A percentile compares a stretch with the other conserved stretches of the same genome.
phyloP scores from a whole-genome alignment of 2,329 filamentous ascomycete genomes.

The Nemania serpens region DNA sequence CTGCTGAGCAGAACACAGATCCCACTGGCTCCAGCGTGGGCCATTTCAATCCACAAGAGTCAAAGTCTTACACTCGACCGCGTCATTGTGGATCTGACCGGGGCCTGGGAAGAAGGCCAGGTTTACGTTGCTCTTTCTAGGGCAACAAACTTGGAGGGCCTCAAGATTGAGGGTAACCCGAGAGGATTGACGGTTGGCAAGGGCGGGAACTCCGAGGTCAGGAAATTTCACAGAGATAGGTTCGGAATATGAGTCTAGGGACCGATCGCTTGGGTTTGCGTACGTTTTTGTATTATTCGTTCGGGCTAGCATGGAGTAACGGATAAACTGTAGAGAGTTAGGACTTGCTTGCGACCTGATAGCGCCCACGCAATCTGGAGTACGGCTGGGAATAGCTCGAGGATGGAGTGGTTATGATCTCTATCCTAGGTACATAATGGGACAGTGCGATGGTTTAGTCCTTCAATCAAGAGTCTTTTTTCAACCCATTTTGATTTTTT shows the following conservation, averaged over 20 bases:
- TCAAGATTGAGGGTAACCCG: constrained; percentile 47
- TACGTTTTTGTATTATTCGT: not conserved
- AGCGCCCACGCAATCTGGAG: not conserved
- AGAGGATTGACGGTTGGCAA: constrained; percentile 37
- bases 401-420: not conserved
- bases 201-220: constrained; percentile 43
- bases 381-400: not conserved
- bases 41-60: constrained; percentile 66
- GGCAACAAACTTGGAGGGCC: constrained; percentile 55
- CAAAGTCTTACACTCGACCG: constrained; percentile 66
- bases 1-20: constrained; percentile 63
- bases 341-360: not conserved
- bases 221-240: constrained; percentile 42
- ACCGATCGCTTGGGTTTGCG: not conserved
- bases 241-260: constrained; percentile 35
- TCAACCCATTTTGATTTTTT: too few species aligned
- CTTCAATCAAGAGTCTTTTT: too few species aligned
- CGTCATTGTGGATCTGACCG: constrained; percentile 58
- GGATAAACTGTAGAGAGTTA: not conserved
- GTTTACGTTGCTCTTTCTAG: constrained; percentile 67
- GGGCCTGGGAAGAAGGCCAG: constrained; percentile 61
- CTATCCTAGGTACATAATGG: too few species aligned
- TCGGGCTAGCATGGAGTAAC: not conserved
- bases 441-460: too few species aligned
- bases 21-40: constrained; percentile 64